A percentile compares a stretch with the other conserved stretches of the same genome.
Conservation (phyloP, 176 grass and related monocot genomes). For the Rhipidocladum racemiflorum region DNA sequence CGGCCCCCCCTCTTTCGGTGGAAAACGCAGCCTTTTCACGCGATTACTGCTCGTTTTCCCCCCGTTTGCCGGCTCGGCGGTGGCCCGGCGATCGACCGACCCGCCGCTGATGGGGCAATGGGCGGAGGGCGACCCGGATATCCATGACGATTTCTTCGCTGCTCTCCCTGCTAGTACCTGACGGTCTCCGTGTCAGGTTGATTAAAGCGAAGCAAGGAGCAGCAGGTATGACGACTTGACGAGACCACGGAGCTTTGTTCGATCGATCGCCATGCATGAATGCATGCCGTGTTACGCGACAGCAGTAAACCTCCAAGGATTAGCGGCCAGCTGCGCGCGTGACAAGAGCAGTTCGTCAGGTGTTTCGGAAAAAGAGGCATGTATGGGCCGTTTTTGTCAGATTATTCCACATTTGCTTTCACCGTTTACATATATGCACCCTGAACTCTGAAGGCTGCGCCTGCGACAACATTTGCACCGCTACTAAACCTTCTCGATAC, state of each 20-base stretch:
- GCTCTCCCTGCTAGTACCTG: not conserved
- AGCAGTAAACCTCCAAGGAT: constrained; percentile 2
- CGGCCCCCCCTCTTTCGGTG: not conserved
- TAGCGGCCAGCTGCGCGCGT: not conserved
- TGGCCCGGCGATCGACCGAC: not conserved
- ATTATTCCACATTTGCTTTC: not conserved
- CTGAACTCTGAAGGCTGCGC: not conserved
- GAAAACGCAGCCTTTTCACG: not conserved
- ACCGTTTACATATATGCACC: not conserved
- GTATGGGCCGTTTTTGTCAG: not conserved
- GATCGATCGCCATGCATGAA: not conserved
- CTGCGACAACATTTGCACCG: not conserved
- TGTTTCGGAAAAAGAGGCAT: not conserved
- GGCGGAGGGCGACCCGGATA: not conserved
- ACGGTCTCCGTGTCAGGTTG: not conserved
- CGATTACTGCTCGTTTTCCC: constrained; percentile 32
- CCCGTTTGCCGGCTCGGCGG: constrained; percentile 32
- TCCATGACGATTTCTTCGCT: constrained; percentile 17
- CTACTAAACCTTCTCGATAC: not conserved
- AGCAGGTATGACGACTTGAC: not conserved
- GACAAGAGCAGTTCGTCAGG: not conserved
- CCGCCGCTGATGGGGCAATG: not conserved
- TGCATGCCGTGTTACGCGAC: not conserved
- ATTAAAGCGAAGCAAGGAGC: not conserved
- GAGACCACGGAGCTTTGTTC: constrained; percentile 25